Base-by-base conservation (phyloP, 2,329 filamentous ascomycete species). In the Elsinoe fawcettii region DNA sequence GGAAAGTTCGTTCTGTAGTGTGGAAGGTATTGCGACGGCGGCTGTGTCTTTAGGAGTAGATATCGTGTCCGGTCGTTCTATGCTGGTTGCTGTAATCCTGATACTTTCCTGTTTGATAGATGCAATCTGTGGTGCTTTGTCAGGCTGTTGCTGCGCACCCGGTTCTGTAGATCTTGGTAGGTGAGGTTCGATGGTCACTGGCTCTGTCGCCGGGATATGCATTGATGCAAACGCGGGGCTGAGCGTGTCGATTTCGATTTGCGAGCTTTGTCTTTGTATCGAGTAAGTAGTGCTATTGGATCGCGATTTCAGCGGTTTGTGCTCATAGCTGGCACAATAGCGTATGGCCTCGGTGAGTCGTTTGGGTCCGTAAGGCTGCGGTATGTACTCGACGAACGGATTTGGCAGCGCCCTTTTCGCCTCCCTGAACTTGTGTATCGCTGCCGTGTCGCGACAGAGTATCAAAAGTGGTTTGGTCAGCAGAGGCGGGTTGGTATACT, bases 1-100 rank as follows among this genome's bases (percentile, higher is more conserved):
- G 3, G 62, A 66, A 2, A 69, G 60, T 16, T 62, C 61, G 25
- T 20, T 20, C 22, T 27, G 18, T 27, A 25, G 9, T 9, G 47
- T 23, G 2, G 47, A 20, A 8, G 23, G 18, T 23, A 25, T 18
- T 9, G 27, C 27, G 14, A 32, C 7, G 18, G 16, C 47, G n/a
- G 47, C 12, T 1, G 27, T 22, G 4, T 34, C 47, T 32, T 27
- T 20, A 16, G 22, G 4, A 8, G 11, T 9, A 12, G 41, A 9
- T 22, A 8, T 46, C 41, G 20, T 46, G 9, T 27, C 41, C 25
- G 41, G 41, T 46, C 41, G 41, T 46, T 46, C 41, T 23, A 46
- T 46, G 41, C 41, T 46, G 9, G 46, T 51, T 25, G 46, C 30
- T 16, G 46, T 51, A 5, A 51, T 36, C 16, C 25, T 36, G 46